Evolutionary conservation across 495 filamentous ascomycete genomes (phyloP).

Genomic region (Neurospora sp.): DNA sequence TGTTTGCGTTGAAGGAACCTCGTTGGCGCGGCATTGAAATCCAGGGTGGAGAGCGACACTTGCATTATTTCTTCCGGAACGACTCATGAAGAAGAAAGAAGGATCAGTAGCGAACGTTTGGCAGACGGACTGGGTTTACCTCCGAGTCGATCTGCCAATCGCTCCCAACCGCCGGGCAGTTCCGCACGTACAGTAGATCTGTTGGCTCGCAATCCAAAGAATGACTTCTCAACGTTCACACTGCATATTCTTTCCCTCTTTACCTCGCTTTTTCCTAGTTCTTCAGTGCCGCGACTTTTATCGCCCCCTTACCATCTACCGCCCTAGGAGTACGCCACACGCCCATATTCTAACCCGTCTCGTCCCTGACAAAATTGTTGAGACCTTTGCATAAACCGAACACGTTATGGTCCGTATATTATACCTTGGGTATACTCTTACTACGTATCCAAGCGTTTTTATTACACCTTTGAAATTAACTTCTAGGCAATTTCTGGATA

Average conservation of each 20-base stretch:
- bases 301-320: background rate
- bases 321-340: no score
- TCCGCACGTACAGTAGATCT: background rate
- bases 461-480: no score
- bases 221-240: background rate
- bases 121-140: no score
- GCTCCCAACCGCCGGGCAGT: background rate
- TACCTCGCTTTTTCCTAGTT: background rate
- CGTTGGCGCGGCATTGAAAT: background rate
- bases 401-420: no score
- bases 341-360: no score
- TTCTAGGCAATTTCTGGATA: no score
- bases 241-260: background rate
- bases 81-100: background rate
- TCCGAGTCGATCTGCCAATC: background rate
- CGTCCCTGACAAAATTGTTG: no score
- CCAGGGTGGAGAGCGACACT: background rate
- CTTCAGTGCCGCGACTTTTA: background rate
- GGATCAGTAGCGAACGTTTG: background rate
- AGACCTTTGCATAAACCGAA: no score
- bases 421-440: no score
- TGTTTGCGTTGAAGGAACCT: background rate
- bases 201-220: background rate
- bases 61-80: background rate
- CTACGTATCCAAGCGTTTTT: no score